Percentiles rank a stretch among this genome's conserved stretches.
Conservation (phyloP, 2,329 filamentous ascomycete genomes). For the Alternaria rosae region DNA sequence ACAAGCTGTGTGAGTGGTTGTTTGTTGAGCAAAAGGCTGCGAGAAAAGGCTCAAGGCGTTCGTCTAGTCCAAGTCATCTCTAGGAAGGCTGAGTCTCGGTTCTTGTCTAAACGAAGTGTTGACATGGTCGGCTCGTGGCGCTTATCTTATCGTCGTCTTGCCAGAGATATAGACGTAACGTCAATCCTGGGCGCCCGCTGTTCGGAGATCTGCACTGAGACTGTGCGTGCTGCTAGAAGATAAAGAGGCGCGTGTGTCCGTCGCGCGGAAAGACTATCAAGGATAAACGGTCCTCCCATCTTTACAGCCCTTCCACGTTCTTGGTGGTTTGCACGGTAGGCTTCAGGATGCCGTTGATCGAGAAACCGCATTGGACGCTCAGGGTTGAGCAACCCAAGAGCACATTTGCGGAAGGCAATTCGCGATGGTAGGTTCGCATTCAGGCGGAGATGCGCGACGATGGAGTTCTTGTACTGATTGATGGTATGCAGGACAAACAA, state of each 20-base stretch:
- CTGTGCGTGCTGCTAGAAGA: not conserved
- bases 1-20: not conserved
- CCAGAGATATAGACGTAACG: slow-evolving; percentile 6
- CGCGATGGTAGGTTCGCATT: slow-evolving; percentile 39
- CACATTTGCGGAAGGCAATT: slow-evolving; percentile 54
- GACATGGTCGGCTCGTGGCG: not conserved
- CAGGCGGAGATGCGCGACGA: not conserved
- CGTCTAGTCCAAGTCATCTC: not conserved
- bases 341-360: slow-evolving; percentile 41
- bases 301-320: not conserved
- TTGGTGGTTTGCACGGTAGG: not conserved
- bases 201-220: slow-evolving; percentile 9
- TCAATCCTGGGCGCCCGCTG: not conserved
- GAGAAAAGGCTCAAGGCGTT: not conserved
- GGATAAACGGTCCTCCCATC: not conserved
- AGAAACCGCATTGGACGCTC: slow-evolving; percentile 48
- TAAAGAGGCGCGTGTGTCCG: slow-evolving; percentile 12
- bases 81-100: not conserved
- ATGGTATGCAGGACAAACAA: slow-evolving; percentile 51
- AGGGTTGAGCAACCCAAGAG: slow-evolving; percentile 56
- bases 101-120: not conserved
- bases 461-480: not conserved
- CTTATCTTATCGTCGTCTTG: slow-evolving; percentile 8
- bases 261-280: not conserved
- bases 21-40: not conserved